phyloP scores from a whole-genome alignment of 768 basidiomycete species.

The Mycena haematopus region DNA sequence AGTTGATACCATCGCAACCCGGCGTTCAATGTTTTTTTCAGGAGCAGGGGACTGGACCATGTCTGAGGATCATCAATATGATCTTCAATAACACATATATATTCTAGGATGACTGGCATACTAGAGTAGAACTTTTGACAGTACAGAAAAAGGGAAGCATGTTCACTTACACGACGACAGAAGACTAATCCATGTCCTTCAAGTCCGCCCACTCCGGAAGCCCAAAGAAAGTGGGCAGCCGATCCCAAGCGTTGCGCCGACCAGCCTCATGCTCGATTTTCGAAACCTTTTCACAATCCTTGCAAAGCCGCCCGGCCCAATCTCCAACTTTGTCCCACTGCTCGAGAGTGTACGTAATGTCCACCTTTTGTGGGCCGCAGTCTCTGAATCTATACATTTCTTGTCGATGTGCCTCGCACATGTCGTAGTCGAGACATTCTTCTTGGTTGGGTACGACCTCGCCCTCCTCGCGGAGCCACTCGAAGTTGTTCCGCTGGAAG shows the following conservation, averaged over 20 bases:
- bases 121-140: too few relatives aligned
- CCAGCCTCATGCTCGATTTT: not conserved
- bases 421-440: not conserved
- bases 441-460: not conserved
- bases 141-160: too few relatives aligned
- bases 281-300: not conserved
- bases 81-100: too few relatives aligned
- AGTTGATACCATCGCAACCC: too few relatives aligned
- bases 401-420: not conserved
- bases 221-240: conserved; percentile 9
- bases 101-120: too few relatives aligned
- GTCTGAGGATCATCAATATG: too few relatives aligned
- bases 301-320: conserved; percentile 5
- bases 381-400: not conserved
- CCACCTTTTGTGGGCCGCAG: not conserved
- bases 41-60: too few relatives aligned
- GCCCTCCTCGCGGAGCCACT: conserved; percentile 8
- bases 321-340: not conserved
- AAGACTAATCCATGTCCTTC: conserved; percentile 15
- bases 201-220: conserved; percentile 7
- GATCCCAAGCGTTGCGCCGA: not conserved
- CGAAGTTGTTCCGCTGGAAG: not conserved
- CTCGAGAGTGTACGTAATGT: conserved; percentile 1
- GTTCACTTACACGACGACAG: too few relatives aligned
- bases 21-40: too few relatives aligned